Evolutionary conservation across 176 grass and related monocot genomes (phyloP).

Genomic region (Eremochloa ophiuroides): DNA sequence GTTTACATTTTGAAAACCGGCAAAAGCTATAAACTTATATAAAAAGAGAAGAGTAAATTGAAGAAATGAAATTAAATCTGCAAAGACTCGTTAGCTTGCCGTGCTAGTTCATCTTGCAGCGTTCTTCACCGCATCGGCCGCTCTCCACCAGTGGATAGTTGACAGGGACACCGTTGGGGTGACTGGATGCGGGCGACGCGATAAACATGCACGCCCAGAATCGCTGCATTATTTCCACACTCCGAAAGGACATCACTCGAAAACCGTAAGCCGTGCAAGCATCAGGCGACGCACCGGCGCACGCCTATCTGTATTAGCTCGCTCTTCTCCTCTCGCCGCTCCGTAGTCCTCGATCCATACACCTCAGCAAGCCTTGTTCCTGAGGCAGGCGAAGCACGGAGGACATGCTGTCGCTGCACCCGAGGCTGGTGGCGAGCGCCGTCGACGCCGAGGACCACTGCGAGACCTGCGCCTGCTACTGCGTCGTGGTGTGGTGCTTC

Average conservation of each 20-base stretch:
- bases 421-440: neutral
- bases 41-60: too few species aligned
- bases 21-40: too few species aligned
- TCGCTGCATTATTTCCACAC: neutral
- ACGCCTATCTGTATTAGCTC: slow-evolving; percentile 6
- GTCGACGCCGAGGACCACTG: neutral
- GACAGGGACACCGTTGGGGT: too few species aligned
- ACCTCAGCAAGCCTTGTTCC: neutral
- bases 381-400: neutral
- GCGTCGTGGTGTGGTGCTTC: slow-evolving; percentile 18
- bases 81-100: too few species aligned
- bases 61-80: too few species aligned
- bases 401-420: slow-evolving; percentile 23
- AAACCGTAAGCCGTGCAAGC: neutral
- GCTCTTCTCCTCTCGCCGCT: neutral
- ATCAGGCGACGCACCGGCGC: neutral
- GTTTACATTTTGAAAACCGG: too few species aligned
- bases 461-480: slow-evolving; percentile 8
- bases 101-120: too few species aligned
- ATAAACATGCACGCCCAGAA: neutral
- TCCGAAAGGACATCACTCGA: neutral
- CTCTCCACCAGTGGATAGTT: too few species aligned
- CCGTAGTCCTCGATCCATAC: neutral
- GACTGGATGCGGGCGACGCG: too few species aligned
- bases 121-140: too few species aligned